Evolutionary conservation across 2,329 filamentous ascomycete species (phyloP), one percentile per base, ranked within the genome.

Genomic region (Thielaviopsis euricoi): DNA sequence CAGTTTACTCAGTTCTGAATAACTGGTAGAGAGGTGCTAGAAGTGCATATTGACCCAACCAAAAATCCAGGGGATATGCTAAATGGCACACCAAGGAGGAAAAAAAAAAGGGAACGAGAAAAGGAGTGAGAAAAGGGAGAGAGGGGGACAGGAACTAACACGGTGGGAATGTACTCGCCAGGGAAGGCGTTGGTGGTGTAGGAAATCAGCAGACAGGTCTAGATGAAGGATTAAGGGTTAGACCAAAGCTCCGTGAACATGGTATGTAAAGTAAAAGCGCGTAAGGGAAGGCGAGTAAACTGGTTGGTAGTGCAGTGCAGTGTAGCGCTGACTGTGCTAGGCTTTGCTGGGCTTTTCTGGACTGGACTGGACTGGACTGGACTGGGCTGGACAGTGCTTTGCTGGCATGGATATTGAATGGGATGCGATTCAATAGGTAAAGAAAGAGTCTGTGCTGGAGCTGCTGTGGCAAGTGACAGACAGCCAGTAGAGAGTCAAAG

Each of bases 171-270:
- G 74, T 98, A 98, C 79, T 98, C 93, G 72, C 93, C 93, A n/a
- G 93, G 93, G 72, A 98, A 98, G 64, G 93, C 93, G 76, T 97
- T 98, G 63, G 93, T 98, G 63, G 93, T 97, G 76, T 98, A 98
- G 56, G 91, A 97, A 71, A 98, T 98, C 67, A 98, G 84, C 61
- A 98, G 84, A 78, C 93, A 98, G 79, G 93, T 98, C 91, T 96
- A 56, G 19, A 48, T 55, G 65, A 25, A 57, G 23, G 40, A 53
- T 67, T 71, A 65, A 71, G 69, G 59, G 56, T 55, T 60, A 57
- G 61, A 59, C 43, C 49, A 19, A 43, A 49, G 37, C 17, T 43
- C 10, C n/a, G 37, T 5, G 56, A 46, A 23, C 37, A 54, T 29
- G n/a, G n/a, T n/a, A n/a, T n/a, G n/a, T n/a, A n/a, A n/a, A n/a